These are phyloP conservation scores for Populus simonii DNA, from an alignment of 345 rosid genomes.

Conservation along the genomic window DNA sequence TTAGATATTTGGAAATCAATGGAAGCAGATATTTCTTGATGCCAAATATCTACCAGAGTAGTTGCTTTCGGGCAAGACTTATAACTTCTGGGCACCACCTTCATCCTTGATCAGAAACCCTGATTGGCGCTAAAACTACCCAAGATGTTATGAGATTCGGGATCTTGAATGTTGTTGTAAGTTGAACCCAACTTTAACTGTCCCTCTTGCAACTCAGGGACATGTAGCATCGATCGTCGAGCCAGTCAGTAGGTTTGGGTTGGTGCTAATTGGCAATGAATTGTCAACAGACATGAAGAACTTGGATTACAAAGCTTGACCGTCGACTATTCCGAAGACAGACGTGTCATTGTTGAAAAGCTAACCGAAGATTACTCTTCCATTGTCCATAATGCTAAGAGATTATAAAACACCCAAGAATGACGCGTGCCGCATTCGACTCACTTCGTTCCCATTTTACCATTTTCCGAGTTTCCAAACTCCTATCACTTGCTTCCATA, in stretches of 20 bases:
- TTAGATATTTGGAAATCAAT: background rate
- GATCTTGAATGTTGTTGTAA: background rate
- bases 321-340: background rate
- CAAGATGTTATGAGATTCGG: background rate
- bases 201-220: background rate
- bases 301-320: background rate
- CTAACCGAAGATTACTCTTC: slow-evolving; percentile 7
- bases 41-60: background rate
- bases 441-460: background rate
- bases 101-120: background rate
- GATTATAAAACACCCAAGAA: background rate
- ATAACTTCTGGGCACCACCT: background rate
- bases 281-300: background rate
- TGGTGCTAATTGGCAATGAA: background rate
- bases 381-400: background rate
- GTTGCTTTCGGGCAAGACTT: slow-evolving; percentile 5
- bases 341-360: background rate
- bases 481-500: too few species aligned
- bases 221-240: background rate
- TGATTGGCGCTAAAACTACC: background rate
- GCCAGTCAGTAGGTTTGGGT: background rate
- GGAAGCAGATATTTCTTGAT: background rate
- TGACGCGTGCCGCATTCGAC: slow-evolving; percentile 15
- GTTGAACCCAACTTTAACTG: background rate
- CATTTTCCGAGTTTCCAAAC: background rate